Evolutionary conservation across 2,329 filamentous ascomycete genomes (phyloP), one percentile per base, ranked within the genome.

Genomic region (Dothideomycetes sp.): DNA sequence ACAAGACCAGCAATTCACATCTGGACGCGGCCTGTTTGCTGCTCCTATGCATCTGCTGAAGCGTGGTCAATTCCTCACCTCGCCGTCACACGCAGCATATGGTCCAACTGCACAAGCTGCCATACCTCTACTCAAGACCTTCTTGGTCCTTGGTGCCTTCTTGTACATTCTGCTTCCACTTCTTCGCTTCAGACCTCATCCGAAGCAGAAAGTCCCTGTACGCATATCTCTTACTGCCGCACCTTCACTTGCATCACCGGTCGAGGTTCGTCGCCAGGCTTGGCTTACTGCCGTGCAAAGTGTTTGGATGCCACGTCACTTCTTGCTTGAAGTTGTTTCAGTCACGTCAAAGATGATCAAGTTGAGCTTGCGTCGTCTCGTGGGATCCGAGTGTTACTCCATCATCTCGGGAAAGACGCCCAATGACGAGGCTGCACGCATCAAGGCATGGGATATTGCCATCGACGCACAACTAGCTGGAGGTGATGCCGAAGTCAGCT

Each of bases 251-350:
- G 78, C 84, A 3, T 88, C 86, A 0, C 82, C 88, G 0, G 86
- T 93, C 43, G 78, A 91, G 51, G 82, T 94, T 32, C 81, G 87
- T 36, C 79, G 82, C 45, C 84, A 87, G 58, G 88, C 88, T 22
- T 95, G 89, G 88, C 78, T 93, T 43, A 95, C 88, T 3, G 84
- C 88, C 6, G 81, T 94, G 45, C 88, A 94, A 62, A 89, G 83
- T 4, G 84, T 94, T 17, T 93, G 87, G 76, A 84, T 95, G 11
- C 89, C 89, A 9, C 77, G 81, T 15, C 85, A 94, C 59, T 88
- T 94, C 58, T 73, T 89, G 50, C 76, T 93, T 3, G 89, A 94
- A 60, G 82, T 84, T 41, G 78, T 84, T 12, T 88, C 87, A 3
- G 71, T 95, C 17, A 70, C 79, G 5, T 68, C 86, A 29, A 91